Evolutionary conservation across 2,329 filamentous ascomycete genomes (phyloP), one percentile per base, ranked within the genome.

Genomic region (Beauveria sp.): DNA sequence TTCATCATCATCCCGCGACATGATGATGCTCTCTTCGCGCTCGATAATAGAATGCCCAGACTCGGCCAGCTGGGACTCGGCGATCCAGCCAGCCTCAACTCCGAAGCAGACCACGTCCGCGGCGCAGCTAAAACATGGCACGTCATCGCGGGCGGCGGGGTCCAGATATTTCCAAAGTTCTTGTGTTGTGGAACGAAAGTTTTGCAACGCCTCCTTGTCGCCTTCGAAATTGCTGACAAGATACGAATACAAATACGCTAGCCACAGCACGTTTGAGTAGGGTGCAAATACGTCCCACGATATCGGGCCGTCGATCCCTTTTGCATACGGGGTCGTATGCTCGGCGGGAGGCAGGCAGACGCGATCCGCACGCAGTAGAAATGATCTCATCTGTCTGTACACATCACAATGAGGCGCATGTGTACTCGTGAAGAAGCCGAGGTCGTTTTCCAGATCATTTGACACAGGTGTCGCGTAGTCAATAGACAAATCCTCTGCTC

Each of bases 201-300:
- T 63, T 4, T 67, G 68, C 14, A 84, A 67, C 22, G 80, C 77
- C 62, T 72, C 75, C 65, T 75, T 77, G 9, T 76, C 72, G 5
- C 82, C 82, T 12, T 66, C 63, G 64, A 83, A 85, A 63, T 79
- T 74, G 7, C 63, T 65, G 3, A 74, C 66, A 61, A 85, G 70
- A 69, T 84, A 85, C 41, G 76, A 72, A 66, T 85, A 85, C 5
- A 86, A 73, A 64, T 86, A 87, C 3, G 83, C 81, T 47, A 88
- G 76, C 85, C 85, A 88, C 20, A 88, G 72, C 1, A 87, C 83
- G 64, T 88, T 88, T 5, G 82, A 86, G 69, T 87, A 87, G 1
- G 85, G 83, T 30, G 77, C 77, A 64, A 82, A 80, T 1, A 72
- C 75, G 5, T 75, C 70, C 85, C 85, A 88, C 2, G 76, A 79